Conservation (phyloP, 441 rosid species). For the Eutrema salsugineum region DNA sequence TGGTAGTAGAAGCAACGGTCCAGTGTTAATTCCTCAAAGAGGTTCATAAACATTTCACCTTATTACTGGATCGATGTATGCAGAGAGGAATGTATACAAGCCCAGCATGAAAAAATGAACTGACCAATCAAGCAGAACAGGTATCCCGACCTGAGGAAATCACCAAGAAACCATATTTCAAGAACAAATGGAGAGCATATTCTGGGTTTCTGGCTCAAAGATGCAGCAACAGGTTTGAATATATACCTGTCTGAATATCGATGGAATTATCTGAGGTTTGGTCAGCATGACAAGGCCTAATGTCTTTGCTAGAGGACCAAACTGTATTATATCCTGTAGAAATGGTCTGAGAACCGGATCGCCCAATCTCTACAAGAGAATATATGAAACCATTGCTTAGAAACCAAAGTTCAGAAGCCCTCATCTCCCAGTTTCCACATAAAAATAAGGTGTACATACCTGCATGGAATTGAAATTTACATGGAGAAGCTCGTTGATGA, state of each 20-base stretch:
- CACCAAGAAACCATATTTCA: background rate
- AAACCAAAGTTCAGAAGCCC: background rate
- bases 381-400: background rate
- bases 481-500: constrained; percentile 85
- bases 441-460: constrained; percentile 37
- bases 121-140: constrained; percentile 81
- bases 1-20: background rate
- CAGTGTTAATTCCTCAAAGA: background rate
- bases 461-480: constrained; percentile 84
- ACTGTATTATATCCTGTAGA: constrained; percentile 91
- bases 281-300: constrained; percentile 88
- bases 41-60: constrained; percentile 43
- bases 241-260: constrained; percentile 76
- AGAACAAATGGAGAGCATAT: background rate
- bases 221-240: background rate
- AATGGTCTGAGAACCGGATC: constrained; percentile 88
- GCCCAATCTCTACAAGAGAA: constrained; percentile 62
- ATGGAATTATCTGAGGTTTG: constrained; percentile 78
- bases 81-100: constrained; percentile 77
- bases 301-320: constrained; percentile 84
- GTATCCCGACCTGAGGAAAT: constrained; percentile 66
- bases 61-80: constrained; percentile 64
- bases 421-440: constrained; percentile 1
- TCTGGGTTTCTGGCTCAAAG: background rate
- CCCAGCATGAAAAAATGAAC: constrained; percentile 86